Base-by-base conservation (phyloP, 352 stramenopile species). In the Phytopythium vexans region DNA sequence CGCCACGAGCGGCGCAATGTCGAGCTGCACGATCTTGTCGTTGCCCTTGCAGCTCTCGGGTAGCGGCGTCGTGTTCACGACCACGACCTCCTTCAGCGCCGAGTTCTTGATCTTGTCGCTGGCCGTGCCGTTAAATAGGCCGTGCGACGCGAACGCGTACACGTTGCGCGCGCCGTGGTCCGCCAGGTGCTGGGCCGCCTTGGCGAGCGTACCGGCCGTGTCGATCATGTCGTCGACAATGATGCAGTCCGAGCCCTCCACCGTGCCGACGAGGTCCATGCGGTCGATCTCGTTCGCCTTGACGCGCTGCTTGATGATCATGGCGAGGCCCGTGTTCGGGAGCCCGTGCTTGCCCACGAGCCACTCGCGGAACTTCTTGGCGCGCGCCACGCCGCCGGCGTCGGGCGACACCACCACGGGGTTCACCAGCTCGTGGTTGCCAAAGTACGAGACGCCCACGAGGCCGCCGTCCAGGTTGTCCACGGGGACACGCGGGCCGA, bases 201-300 rank as follows among this genome's bases (percentile, higher is more conserved):
- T 99, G 74, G 96, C 99, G 14, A 99, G 70, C 37, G 97, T 99
- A 53, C 97, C 97, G 39, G 97, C 97, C 41, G 97, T 99, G 78
- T 99, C 97, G 66, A 99, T 99, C 97, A 99, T 99, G 75, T 99
- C 97, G 72, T 99, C 97, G 14, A 99, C 97, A 58, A 99, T 98
- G 66, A 99, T 99, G 62, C 96, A 99, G 79, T 99, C 97, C 47
- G 92, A 99, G 64, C 97, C 97, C 51, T 97, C 90, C 16, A 99
- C 97, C 58, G 97, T 97, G 40, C 97, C 97, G 35, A 99, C 97
- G 9, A 99, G 82, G 74, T 99, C 97, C 97, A 99, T 99, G 54
- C 88, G 82, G 70, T 98, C 97, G 46, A 99, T 98, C 68, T 98
- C 86, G 62, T 97, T 97, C 49, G 97, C 94, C 67, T 97, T 97